Evolutionary conservation across 306 rosid species (phyloP).

Genomic region (Cicer pinnatifidum): DNA sequence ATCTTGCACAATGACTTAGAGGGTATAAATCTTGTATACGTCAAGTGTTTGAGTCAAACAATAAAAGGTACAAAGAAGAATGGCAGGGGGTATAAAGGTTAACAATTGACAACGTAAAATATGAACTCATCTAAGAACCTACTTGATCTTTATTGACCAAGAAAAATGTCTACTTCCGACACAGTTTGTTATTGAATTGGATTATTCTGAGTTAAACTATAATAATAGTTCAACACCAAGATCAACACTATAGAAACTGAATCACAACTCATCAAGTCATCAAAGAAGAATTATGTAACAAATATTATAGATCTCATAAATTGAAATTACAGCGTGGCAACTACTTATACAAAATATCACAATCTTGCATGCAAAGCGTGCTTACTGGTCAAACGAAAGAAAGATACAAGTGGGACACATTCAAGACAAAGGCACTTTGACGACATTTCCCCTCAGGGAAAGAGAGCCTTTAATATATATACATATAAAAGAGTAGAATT

Average conservation of each 20-base stretch:
- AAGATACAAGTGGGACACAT: neutral
- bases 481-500: slow-evolving; percentile 19
- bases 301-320: slow-evolving; percentile 30
- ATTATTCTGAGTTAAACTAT: too few relatives aligned
- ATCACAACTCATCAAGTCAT: slow-evolving; percentile 38
- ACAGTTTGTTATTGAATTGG: too few relatives aligned
- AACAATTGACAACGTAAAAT: too few relatives aligned
- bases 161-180: too few relatives aligned
- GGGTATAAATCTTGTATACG: neutral
- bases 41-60: neutral
- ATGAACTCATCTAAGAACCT: too few relatives aligned
- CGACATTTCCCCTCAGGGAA: slow-evolving; percentile 11
- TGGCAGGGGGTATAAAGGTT: too few relatives aligned
- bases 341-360: slow-evolving; percentile 39
- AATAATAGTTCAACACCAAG: neutral
- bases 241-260: neutral
- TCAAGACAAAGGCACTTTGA: slow-evolving; percentile 27
- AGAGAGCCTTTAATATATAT: slow-evolving; percentile 41
- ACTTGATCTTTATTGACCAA: too few relatives aligned
- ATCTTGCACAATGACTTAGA: neutral
- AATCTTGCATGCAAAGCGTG: slow-evolving; percentile 27
- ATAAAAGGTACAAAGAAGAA: too few relatives aligned
- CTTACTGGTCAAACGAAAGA: slow-evolving; percentile 19
- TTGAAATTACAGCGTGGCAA: slow-evolving; percentile 7
- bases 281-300: slow-evolving; percentile 41